Percentiles rank a stretch among this genome's conserved stretches.
These are phyloP conservation scores for Paraphoma chrysanthemicola DNA, from an alignment of 2,329 filamentous ascomycete genomes.

Conservation along the genomic window DNA sequence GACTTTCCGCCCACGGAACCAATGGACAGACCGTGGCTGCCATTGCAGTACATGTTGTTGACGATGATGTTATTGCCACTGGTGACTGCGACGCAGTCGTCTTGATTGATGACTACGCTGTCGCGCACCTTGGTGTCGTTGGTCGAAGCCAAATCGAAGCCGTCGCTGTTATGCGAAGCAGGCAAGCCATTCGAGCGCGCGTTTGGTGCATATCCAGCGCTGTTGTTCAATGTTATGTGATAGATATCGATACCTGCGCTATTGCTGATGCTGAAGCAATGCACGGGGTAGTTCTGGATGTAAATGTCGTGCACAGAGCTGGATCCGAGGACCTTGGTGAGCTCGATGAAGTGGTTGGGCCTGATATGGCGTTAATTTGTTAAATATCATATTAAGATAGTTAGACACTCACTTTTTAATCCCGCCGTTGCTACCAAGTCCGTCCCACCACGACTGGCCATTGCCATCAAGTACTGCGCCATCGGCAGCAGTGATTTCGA, in stretches of 20 bases:
- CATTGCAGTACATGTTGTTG: slow-evolving; percentile 52
- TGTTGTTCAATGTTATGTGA: slow-evolving; percentile 62
- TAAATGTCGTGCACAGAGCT: slow-evolving; percentile 52
- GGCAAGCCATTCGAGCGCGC: slow-evolving; percentile 30
- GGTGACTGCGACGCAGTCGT: slow-evolving; percentile 65
- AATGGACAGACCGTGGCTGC: slow-evolving; percentile 64
- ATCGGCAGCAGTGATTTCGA: slow-evolving; percentile 52
- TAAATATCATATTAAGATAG: not conserved
- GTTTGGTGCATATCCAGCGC: slow-evolving; percentile 55
- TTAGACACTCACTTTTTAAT: slow-evolving; percentile 31
- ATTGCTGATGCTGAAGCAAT: slow-evolving; percentile 56
- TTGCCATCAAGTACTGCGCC: slow-evolving; percentile 32
- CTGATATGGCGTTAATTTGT: slow-evolving; percentile 2
- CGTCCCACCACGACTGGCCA: slow-evolving; percentile 32
- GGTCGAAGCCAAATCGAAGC: slow-evolving; percentile 60
- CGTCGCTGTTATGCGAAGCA: slow-evolving; percentile 58
- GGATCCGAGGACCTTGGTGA: slow-evolving; percentile 48
- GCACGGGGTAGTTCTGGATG: slow-evolving; percentile 61
- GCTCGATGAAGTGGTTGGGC: slow-evolving; percentile 39
- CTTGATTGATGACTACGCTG: slow-evolving; percentile 62
- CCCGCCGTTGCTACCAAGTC: slow-evolving; percentile 56
- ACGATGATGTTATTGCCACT: slow-evolving; percentile 52
- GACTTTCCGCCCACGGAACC: slow-evolving; percentile 57
- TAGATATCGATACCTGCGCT: slow-evolving; percentile 52
- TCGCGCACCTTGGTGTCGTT: slow-evolving; percentile 49